These are phyloP conservation scores for Hysterium pulicare DNA, from an alignment of 2,329 filamentous ascomycete genomes.

Conservation along the genomic window DNA sequence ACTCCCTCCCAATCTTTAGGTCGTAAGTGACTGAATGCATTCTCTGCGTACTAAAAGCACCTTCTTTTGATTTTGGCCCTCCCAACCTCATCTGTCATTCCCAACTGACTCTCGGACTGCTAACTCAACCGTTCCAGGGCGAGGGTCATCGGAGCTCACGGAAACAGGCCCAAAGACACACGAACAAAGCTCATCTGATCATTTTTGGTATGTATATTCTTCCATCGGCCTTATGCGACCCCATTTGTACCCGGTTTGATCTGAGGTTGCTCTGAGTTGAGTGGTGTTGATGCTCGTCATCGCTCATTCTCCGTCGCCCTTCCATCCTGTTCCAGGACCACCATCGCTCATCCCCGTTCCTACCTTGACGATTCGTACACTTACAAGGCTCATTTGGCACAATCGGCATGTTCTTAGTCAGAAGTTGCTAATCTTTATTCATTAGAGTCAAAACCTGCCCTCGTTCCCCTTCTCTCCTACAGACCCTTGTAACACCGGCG, in stretches of 20 bases:
- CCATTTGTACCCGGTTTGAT: slow-evolving; percentile 8
- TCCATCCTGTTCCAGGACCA: slow-evolving; percentile 29
- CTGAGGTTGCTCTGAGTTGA: slow-evolving; percentile 16
- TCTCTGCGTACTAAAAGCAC: slow-evolving; percentile 14
- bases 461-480: slow-evolving; percentile 26
- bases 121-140: slow-evolving; percentile 29
- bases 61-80: slow-evolving; percentile 12
- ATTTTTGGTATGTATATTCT: slow-evolving; percentile 29
- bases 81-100: slow-evolving; percentile 10
- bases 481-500: slow-evolving; percentile 40
- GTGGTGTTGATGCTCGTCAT: slow-evolving; percentile 19
- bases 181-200: slow-evolving; percentile 22
- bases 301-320: slow-evolving; percentile 25
- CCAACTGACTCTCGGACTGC: slow-evolving; percentile 20
- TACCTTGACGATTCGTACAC: slow-evolving; percentile 16
- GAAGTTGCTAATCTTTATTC: slow-evolving; percentile 18
- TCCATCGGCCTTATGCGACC: slow-evolving; percentile 32
- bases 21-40: slow-evolving; percentile 2
- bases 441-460: slow-evolving; percentile 20
- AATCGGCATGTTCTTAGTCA: slow-evolving; percentile 11
- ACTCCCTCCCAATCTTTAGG: neutral
- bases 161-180: slow-evolving; percentile 30
- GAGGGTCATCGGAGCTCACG: slow-evolving; percentile 32
- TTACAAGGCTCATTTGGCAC: slow-evolving; percentile 16
- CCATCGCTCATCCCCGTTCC: slow-evolving; percentile 17